Evolutionary conservation across 1,139 yeast species (phyloP), one percentile per base, ranked within the genome.

Genomic region (Suhomyces bribrorum): DNA sequence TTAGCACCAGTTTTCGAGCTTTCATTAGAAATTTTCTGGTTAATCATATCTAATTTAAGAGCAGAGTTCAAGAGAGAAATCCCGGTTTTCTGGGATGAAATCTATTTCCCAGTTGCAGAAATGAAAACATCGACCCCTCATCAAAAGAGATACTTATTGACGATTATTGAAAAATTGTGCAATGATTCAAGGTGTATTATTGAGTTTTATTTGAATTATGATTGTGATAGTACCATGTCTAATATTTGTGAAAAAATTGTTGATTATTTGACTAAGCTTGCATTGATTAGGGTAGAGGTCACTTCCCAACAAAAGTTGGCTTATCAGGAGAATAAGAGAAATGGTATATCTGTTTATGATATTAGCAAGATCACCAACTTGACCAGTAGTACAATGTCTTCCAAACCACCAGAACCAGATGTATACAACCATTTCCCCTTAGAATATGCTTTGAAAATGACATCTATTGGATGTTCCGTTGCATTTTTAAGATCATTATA

Each of bases 131-230:
- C 97, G 1, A 88, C 97, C 0, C 69, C 89, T 7, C 97, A 92
- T 57, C 98, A 92, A 62, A 90, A 92, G 61, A 77, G 95, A 54
- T 90, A 88, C 52, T 77, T 92, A 47, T 69, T 94, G 47, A 79
- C 86, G 9, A 76, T 92, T 14, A 74, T 94, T 23, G 86, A 86
- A 52, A 75, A 95, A 48, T 64, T 92, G 31, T 86, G 96, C 57
- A 81, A 81, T 47, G 96, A 92, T 60, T 95, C 97, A 26, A 75
- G 96, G 47, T 85, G 95, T 26, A 70, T 94, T 43, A 88, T 94
- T 43, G 99, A 94, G 62, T 80, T 92, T 46, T 94, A 90, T 57
- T 75, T 94, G 53, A 94, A 94, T 60, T 94, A 92, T 61, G 99
- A 94, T 61, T 94, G 99, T 66, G 96, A 89, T 58, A 75, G 84